These are phyloP conservation scores for Phytophthora sansomeana DNA, from an alignment of 352 stramenopile species.

Conservation along the genomic window DNA sequence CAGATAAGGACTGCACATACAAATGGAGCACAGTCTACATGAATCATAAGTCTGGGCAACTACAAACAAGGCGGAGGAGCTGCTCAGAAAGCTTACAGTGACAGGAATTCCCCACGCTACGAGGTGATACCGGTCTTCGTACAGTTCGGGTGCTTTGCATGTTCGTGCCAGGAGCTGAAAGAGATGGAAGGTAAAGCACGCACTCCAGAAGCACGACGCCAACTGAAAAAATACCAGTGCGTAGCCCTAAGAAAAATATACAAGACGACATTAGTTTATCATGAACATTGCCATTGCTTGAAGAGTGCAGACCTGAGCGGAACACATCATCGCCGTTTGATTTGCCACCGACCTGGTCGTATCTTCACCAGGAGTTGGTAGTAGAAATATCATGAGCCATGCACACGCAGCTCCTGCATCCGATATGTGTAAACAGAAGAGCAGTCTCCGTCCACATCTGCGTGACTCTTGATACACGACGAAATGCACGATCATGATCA, in stretches of 20 bases:
- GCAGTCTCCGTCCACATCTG: constrained; percentile 64
- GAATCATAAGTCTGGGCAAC: constrained; percentile 4
- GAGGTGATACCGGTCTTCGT: constrained; percentile 74
- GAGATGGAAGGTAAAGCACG: constrained; percentile 82
- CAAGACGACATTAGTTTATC: neutral
- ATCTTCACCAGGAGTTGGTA: constrained; percentile 30
- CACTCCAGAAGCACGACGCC: constrained; percentile 75
- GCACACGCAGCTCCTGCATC: constrained; percentile 54
- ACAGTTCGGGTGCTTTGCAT: constrained; percentile 67
- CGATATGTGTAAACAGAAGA: constrained; percentile 72
- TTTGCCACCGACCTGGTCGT: neutral
- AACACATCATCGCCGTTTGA: constrained; percentile 36
- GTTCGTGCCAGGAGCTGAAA: constrained; percentile 66
- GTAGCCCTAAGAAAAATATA: constrained; percentile 50
- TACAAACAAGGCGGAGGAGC: neutral
- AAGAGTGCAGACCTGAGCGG: constrained; percentile 41
- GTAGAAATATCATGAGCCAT: constrained; percentile 63
- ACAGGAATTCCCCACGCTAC: constrained; percentile 70
- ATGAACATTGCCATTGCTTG: neutral
- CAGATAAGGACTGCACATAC: constrained; percentile 47
- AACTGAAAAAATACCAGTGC: constrained; percentile 72
- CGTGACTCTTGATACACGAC: constrained; percentile 68
- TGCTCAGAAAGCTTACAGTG: constrained; percentile 34
- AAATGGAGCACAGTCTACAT: constrained; percentile 60
- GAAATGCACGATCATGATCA: constrained; percentile 68